phyloP scores from a whole-genome alignment of 2,329 filamentous ascomycete genomes.

The Zymoseptoria brevis region DNA sequence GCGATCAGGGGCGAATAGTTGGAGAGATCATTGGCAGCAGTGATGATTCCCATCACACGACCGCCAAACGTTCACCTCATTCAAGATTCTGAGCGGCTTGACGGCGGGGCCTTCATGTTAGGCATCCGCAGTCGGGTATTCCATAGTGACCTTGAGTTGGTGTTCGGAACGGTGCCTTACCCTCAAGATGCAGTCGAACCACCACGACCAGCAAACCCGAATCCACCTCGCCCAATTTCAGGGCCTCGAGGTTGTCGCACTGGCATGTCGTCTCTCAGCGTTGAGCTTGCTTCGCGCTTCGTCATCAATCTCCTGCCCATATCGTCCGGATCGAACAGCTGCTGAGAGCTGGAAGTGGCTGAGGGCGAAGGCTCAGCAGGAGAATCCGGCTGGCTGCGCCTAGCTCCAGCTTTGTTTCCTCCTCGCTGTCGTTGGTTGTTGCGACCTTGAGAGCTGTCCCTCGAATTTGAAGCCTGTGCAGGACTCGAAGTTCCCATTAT shows the following conservation, averaged over 20 bases:
- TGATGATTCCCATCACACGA: too few relatives aligned
- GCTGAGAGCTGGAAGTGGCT: slow-evolving; percentile 33
- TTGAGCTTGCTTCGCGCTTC: slow-evolving; percentile 34
- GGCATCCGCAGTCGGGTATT: too few relatives aligned
- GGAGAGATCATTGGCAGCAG: neutral
- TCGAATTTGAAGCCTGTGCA: slow-evolving; percentile 21
- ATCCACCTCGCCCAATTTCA: slow-evolving; percentile 69
- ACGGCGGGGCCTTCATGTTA: too few relatives aligned
- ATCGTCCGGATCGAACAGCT: slow-evolving; percentile 73
- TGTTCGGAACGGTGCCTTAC: neutral
- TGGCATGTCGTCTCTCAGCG: slow-evolving; percentile 56
- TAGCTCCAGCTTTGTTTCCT: slow-evolving; percentile 26
- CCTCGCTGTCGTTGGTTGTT: slow-evolving; percentile 16
- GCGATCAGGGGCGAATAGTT: neutral
- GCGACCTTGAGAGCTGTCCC: slow-evolving; percentile 26
- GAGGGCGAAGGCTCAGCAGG: slow-evolving; percentile 30
- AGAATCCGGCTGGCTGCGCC: slow-evolving; percentile 30
- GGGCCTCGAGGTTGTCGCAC: slow-evolving; percentile 71
- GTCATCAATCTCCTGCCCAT: slow-evolving; percentile 48
- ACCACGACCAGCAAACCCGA: slow-evolving; percentile 64
- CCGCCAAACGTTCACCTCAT: too few relatives aligned
- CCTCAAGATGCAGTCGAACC: slow-evolving; percentile 21
- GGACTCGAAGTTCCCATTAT: slow-evolving; percentile 61
- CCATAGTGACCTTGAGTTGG: too few relatives aligned
- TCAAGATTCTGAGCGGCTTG: too few relatives aligned